These are phyloP conservation scores for Kurtzmaniella cleridarum DNA, from an alignment of 805 yeast species.

Conservation along the genomic window DNA sequence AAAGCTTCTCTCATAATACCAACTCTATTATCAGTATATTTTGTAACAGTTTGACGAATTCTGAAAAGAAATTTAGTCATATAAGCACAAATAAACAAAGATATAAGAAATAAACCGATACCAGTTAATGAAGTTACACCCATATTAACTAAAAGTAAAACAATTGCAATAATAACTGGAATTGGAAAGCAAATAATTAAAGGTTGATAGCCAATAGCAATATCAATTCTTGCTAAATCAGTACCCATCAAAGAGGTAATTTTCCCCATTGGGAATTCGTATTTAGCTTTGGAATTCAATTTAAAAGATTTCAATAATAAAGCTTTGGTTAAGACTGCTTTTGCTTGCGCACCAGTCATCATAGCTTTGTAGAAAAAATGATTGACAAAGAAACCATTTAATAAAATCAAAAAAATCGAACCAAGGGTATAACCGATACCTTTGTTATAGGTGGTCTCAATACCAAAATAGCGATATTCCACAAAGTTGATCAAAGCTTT, in stretches of 20 bases:
- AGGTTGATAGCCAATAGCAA: constrained; percentile 41
- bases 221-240: constrained; percentile 39
- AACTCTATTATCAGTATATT: constrained; percentile 38
- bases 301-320: constrained; percentile 35
- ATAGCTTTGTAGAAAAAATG: constrained; percentile 39
- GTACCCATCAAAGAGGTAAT: constrained; percentile 39
- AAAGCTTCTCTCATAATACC: constrained; percentile 39
- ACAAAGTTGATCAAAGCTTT: constrained; percentile 62
- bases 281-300: constrained; percentile 27
- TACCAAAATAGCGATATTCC: constrained; percentile 42
- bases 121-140: constrained; percentile 39
- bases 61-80: constrained; percentile 30
- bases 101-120: constrained; percentile 34
- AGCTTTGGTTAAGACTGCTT: constrained; percentile 35
- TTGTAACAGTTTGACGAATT: constrained; percentile 30
- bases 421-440: constrained; percentile 82
- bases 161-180: constrained; percentile 36
- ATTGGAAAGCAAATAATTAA: constrained; percentile 37
- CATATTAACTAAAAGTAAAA: constrained; percentile 27
- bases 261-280: constrained; percentile 32
- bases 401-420: constrained; percentile 48
- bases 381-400: constrained; percentile 35
- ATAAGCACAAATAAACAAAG: constrained; percentile 28
- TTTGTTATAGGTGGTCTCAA: constrained; percentile 37
- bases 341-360: constrained; percentile 38